Evolutionary conservation across 257 asterid genomes (phyloP).

Genomic region (Anisodus acutangulus): DNA sequence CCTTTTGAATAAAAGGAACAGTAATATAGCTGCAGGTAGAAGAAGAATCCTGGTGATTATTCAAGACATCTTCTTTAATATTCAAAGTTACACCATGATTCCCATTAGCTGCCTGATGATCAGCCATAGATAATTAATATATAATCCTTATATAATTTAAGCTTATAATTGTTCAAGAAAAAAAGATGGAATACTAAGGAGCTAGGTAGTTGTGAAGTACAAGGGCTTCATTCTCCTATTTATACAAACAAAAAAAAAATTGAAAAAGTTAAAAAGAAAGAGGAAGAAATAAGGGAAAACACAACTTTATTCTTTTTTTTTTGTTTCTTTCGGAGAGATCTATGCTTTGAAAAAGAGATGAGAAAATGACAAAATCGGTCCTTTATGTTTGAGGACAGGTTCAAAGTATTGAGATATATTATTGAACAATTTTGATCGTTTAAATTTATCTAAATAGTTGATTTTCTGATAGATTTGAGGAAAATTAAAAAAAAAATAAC

Average conservation of each 20-base stretch:
- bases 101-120: constrained; percentile 51
- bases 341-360: background rate
- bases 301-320: constrained; percentile 12
- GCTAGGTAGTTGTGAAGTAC: background rate
- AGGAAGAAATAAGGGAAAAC: background rate
- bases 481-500: too few species aligned
- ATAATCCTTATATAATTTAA: background rate
- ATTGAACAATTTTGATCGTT: too few species aligned
- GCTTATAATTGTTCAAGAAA: background rate
- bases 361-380: background rate
- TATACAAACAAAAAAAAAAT: background rate
- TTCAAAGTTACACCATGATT: constrained; percentile 49
- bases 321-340: background rate
- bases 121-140: constrained; percentile 47
- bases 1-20: constrained; percentile 79
- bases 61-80: constrained; percentile 57
- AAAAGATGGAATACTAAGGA: background rate
- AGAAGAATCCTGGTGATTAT: constrained; percentile 29
- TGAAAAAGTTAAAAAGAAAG: background rate
- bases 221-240: background rate
- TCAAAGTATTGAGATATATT: too few species aligned
- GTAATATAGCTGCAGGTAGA: constrained; percentile 47
- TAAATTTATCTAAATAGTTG: too few species aligned
- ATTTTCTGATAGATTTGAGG: too few species aligned
- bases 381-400: background rate